Base-by-base conservation (phyloP, 371 early-diverging fungal species). In the Mucor circinelloides region DNA sequence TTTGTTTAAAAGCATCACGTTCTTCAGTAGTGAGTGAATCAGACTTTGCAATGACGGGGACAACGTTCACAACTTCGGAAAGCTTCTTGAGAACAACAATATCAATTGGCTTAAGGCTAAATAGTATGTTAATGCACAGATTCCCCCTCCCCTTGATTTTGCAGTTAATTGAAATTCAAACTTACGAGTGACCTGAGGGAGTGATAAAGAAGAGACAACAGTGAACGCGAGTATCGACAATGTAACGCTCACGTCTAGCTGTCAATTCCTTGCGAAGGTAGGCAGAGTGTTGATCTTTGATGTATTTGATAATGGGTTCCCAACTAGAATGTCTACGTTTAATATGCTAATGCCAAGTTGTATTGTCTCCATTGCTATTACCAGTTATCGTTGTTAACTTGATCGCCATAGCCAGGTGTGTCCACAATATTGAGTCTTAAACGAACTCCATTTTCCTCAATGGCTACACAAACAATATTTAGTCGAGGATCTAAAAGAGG, bases 301-400 rank as follows among this genome's bases (percentile, higher is more conserved):
- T 94, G 76, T 95, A 95, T 70, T 93, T 92, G 80, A 94, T 88
- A 54, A 94, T 93, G 27, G 93, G 93, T 64, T 92, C 93, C 94
- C 94, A 94, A 81, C 91, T 90, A 44, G 13, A 19, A 78, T n/a
- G 8, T 9, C 10, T 46, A 6, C 46, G 7, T 19, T 46, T 21
- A 46, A 21, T 21, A 46, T 21, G 0, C 10, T 46, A 17, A 46
- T 21, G 10, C 8, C 2, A 21, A 19, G n/a, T 21, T 19, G 8
- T 21, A 19, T 17, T 40, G 19, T 8, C 19, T 10, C 19, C 9
- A 21, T 46, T 19, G 10, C n/a, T 28, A 28, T 70, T 83, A 87
- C 92, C 94, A 94, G 70, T 91, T 89, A 69, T 94, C 94, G 77
- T 95, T 95, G 82, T 94, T 95, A 72, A 93, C 90, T 81, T 91